Conservation (phyloP, 495 filamentous ascomycete species). For the Aspergillus leporis region DNA sequence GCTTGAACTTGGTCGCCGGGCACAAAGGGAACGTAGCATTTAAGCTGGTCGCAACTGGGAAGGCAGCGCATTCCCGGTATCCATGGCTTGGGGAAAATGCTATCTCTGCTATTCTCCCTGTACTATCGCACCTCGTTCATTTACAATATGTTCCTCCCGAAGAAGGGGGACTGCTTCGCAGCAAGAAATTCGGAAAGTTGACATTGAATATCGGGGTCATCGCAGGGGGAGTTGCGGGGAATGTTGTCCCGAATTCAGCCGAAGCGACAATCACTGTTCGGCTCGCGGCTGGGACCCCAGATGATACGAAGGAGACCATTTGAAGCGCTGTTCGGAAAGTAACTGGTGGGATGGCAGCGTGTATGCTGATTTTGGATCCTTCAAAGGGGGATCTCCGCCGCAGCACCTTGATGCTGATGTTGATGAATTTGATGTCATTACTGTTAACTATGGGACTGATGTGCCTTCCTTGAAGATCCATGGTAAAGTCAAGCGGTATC, state of each 20-base stretch:
- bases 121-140: background rate
- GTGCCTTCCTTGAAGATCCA: conserved; percentile 1
- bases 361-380: conserved; percentile 56
- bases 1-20: background rate
- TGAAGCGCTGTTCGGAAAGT: background rate
- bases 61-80: conserved; percentile 76
- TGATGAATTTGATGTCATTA: background rate
- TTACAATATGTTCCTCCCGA: background rate
- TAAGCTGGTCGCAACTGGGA: conserved; percentile 58
- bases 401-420: conserved; percentile 70
- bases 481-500: conserved; percentile 62
- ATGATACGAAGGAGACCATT: background rate
- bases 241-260: background rate
- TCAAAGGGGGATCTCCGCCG: conserved; percentile 70
- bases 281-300: background rate
- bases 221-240: background rate
- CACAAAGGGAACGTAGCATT: conserved; percentile 55
- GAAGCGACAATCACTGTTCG: background rate
- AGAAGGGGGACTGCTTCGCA: background rate
- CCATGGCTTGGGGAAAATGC: conserved; percentile 72
- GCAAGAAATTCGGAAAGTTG: background rate
- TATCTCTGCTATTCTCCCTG: conserved; percentile 49
- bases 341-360: background rate
- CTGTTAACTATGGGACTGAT: conserved; percentile 2
- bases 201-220: background rate